Percentiles rank a stretch among this genome's conserved stretches.
phyloP scores from a whole-genome alignment of 345 rosid genomes.

The Euphorbia lathyris region DNA sequence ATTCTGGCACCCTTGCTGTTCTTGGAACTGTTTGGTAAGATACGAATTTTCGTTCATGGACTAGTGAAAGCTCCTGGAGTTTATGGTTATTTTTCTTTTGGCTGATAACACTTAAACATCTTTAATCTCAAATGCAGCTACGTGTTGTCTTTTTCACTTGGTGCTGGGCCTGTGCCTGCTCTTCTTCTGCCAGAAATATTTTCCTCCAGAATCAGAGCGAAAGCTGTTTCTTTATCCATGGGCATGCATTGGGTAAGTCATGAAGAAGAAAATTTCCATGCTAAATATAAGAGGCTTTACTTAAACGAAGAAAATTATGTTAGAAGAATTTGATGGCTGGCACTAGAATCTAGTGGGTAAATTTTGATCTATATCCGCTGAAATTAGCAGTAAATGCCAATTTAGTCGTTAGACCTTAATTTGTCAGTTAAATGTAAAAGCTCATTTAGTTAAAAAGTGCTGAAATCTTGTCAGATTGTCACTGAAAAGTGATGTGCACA shows the following conservation, averaged over 20 bases:
- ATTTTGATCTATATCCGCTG: not conserved
- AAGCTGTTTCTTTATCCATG: constrained; percentile 87
- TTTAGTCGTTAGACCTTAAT: too few species aligned
- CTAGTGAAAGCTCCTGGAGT: not conserved
- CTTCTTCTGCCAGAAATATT: constrained; percentile 96
- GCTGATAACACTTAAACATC: constrained; percentile 12
- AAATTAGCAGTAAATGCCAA: too few species aligned
- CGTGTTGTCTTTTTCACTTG: constrained; percentile 93
- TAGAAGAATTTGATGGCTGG: not conserved
- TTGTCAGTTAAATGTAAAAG: too few species aligned
- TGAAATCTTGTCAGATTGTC: not conserved
- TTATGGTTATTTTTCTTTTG: not conserved
- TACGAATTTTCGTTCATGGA: not conserved
- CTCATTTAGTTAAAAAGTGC: not conserved
- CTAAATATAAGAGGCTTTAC: not conserved
- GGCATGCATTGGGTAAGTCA: constrained; percentile 97
- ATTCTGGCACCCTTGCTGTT: constrained; percentile 89
- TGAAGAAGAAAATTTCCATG: not conserved
- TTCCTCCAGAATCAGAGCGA: constrained; percentile 94
- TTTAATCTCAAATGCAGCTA: constrained; percentile 49
- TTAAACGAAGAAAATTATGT: not conserved
- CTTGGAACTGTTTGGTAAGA: constrained; percentile 96
- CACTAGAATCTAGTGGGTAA: not conserved
- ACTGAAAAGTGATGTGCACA: not conserved
- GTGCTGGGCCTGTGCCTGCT: constrained; percentile 99